Evolutionary conservation across 2,329 filamentous ascomycete genomes (phyloP).

Genomic region (Acrocalymma vagum): DNA sequence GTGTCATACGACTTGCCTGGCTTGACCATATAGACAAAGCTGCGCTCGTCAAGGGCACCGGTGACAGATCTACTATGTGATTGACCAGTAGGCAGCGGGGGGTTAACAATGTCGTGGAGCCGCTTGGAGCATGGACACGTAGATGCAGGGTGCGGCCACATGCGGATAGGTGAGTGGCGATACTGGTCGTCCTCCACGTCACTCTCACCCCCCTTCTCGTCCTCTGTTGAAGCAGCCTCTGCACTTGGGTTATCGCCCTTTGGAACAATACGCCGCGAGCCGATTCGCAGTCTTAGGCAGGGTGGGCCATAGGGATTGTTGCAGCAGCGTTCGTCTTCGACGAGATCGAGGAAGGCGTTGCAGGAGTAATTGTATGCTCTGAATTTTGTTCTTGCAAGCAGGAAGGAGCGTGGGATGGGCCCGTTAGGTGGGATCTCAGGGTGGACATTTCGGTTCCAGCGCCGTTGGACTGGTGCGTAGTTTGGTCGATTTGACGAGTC

Average conservation of each 20-base stretch:
- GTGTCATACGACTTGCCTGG: constrained; percentile 27
- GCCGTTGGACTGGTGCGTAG: constrained; percentile 45
- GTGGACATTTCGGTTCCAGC: constrained; percentile 59
- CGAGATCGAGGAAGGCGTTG: constrained; percentile 67
- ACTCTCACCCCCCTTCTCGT: not conserved
- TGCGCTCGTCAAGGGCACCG: constrained; percentile 40
- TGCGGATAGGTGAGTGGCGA: constrained; percentile 34
- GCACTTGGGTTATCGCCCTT: no score
- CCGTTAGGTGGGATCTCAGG: constrained; percentile 56
- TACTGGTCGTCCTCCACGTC: constrained; percentile 29
- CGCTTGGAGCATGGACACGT: constrained; percentile 35
- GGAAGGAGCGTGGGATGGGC: constrained; percentile 52
- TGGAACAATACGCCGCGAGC: constrained; percentile 52
- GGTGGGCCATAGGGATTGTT: constrained; percentile 32
- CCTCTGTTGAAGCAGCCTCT: constrained; percentile 3
- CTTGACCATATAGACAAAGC: constrained; percentile 44
- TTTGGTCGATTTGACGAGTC: constrained; percentile 47
- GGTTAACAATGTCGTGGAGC: constrained; percentile 45
- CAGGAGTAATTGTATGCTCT: constrained; percentile 64
- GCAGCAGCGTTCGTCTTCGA: constrained; percentile 58
- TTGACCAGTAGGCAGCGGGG: constrained; percentile 16
- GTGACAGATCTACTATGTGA: constrained; percentile 27
- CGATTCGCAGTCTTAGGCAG: constrained; percentile 61
- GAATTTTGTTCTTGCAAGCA: constrained; percentile 63
- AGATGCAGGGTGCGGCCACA: constrained; percentile 44